Base-by-base conservation (phyloP, 2,329 filamentous ascomycete genomes). In the Domatiomyces catenatus region DNA sequence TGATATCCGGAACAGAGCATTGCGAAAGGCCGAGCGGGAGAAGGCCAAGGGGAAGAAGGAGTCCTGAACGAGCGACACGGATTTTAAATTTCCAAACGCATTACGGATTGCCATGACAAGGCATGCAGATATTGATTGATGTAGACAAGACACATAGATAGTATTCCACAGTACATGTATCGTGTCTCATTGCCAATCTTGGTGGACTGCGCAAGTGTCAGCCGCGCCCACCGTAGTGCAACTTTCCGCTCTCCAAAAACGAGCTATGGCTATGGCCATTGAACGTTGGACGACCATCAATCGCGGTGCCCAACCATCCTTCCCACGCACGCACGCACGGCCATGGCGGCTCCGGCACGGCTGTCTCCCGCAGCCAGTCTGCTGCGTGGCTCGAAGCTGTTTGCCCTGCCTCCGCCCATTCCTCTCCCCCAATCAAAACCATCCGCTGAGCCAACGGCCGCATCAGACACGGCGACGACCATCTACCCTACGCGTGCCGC, bases 381-480 rank as follows among this genome's bases (percentile, higher is more conserved):
- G 59, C 76, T 96, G 63, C 83, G 90, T 66, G 79, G 81, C 53
- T 96, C 90, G 52, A 85, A 90, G 59, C 76, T 96, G 60, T 96
- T 96, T 70, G 84, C 89, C 20, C 74, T 96, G 50, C 89, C 90
- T 12, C 75, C 79, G 52, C 79, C 86, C 19, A 75, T 95, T 48
- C 79, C 83, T 17, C 69, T 75, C 43, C 80, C 85, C 8, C 65
- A 69, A 10, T 68, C 64, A 58, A 71, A 73, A 56, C 72, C 71
- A 56, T 72, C 69, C 53, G 71, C 69, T 44, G 69, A 61, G 59
- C 67, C 66, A 43, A 69, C 68, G 50, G 72, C 69, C 54, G 67
- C 71, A 54, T 88, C 84, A 15, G 73, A 80, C 49, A 81, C 79
- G 19, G 80, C 84, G 44, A 96, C 90, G 12, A 74, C 78, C 53